Conservation (phyloP, 2,329 filamentous ascomycete genomes). For the Fusarium sarcochroum region DNA sequence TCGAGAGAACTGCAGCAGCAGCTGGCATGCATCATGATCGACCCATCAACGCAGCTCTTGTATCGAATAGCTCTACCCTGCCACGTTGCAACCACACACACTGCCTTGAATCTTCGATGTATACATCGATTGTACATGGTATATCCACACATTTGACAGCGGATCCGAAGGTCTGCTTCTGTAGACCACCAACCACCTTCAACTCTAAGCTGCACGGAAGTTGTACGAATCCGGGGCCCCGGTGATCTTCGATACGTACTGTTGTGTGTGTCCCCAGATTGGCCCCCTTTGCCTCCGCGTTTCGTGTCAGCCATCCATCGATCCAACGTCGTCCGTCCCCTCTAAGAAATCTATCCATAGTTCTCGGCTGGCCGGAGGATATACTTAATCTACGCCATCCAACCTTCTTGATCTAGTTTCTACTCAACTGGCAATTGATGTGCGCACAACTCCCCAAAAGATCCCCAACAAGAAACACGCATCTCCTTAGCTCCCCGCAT, state of each 20-base stretch:
- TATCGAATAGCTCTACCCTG: conserved; percentile 6
- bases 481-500: conserved; percentile 24
- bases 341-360: conserved; percentile 2
- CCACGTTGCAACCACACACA: conserved; percentile 17
- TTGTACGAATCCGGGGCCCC: conserved; percentile 33
- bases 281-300: neutral
- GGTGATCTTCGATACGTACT: conserved; percentile 22
- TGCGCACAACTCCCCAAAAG: neutral
- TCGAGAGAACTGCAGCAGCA: neutral
- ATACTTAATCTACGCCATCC: conserved; percentile 3
- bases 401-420: conserved; percentile 9
- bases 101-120: neutral
- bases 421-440: conserved; percentile 6
- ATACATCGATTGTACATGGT: neutral
- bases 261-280: conserved; percentile 36
- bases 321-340: conserved; percentile 23
- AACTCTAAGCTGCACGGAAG: conserved; percentile 11
- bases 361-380: conserved; percentile 30
- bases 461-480: conserved; percentile 3
- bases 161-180: conserved; percentile 44
- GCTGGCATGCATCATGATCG: conserved; percentile 22
- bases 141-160: conserved; percentile 27
- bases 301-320: neutral
- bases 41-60: conserved; percentile 20
- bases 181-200: conserved; percentile 10